Percentiles rank a stretch among this genome's conserved stretches.
phyloP scores from a whole-genome alignment of 192 early-diverging fungal genomes.

The Linnemannia elongata region DNA sequence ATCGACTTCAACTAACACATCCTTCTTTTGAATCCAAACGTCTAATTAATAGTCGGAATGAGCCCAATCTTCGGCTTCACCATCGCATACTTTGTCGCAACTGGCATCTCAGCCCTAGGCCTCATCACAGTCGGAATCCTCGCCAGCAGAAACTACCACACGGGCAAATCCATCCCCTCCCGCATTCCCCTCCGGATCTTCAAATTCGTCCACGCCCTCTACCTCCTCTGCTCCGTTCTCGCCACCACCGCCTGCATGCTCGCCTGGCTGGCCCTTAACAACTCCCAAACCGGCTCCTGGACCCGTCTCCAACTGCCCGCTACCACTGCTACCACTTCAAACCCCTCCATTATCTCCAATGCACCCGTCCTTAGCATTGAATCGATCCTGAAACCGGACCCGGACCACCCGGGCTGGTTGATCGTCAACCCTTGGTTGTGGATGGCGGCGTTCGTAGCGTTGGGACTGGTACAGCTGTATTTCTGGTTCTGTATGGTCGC shows the following conservation, averaged over 20 bases:
- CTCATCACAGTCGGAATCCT: slow-evolving; percentile 1
- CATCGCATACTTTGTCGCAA: background rate
- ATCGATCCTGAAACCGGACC: slow-evolving; percentile 18
- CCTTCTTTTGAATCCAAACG: background rate
- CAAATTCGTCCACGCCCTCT: slow-evolving; percentile 15
- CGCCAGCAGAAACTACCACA: background rate
- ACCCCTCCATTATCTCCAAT: background rate
- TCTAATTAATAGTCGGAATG: background rate
- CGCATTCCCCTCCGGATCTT: background rate
- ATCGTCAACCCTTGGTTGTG: slow-evolving; percentile 21
- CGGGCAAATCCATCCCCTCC: background rate
- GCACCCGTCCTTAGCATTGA: slow-evolving; percentile 1
- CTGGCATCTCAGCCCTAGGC: slow-evolving; percentile 13
- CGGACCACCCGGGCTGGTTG: slow-evolving; percentile 10
- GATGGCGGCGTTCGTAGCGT: slow-evolving; percentile 13
- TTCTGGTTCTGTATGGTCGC: slow-evolving; percentile 29
- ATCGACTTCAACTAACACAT: background rate
- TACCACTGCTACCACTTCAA: background rate
- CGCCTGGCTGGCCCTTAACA: slow-evolving; percentile 37
- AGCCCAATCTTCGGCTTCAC: slow-evolving; percentile 18
- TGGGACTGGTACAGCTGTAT: slow-evolving; percentile 17
- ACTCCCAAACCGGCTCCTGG: slow-evolving; percentile 25
- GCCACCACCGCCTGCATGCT: slow-evolving; percentile 20
- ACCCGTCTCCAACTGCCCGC: slow-evolving; percentile 9
- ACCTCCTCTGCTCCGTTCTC: background rate